These are phyloP conservation scores for Aspergillus coremiiformis DNA, from an alignment of 495 filamentous ascomycete species.

Conservation along the genomic window DNA sequence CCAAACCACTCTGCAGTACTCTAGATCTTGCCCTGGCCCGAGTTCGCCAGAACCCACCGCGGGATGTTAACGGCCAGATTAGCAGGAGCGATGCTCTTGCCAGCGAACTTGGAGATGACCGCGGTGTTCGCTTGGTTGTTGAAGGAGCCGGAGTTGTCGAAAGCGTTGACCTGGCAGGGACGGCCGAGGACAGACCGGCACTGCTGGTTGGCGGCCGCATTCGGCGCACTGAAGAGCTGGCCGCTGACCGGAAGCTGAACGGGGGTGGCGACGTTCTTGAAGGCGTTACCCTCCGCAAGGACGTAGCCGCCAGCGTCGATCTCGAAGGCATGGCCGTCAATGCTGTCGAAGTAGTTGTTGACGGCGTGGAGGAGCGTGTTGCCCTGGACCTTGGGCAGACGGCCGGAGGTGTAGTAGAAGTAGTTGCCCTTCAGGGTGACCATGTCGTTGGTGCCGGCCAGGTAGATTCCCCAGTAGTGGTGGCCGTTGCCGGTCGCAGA, in stretches of 20 bases:
- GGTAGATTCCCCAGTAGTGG: conserved; percentile 40
- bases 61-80: conserved; percentile 25
- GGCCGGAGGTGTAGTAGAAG: conserved; percentile 40
- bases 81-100: conserved; percentile 43
- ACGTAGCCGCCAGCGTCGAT: conserved; percentile 43
- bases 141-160: conserved; percentile 37
- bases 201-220: conserved; percentile 25
- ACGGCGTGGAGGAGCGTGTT: conserved; percentile 41
- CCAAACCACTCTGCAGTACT: background rate
- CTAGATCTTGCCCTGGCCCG: conserved; percentile 29
- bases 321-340: conserved; percentile 50
- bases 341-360: conserved; percentile 54
- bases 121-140: conserved; percentile 27
- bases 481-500: conserved; percentile 38
- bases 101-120: conserved; percentile 43
- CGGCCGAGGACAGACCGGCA: conserved; percentile 40
- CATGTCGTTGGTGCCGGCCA: conserved; percentile 33
- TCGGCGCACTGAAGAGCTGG: conserved; percentile 37
- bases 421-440: conserved; percentile 42
- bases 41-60: conserved; percentile 7
- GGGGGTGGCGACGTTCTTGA: conserved; percentile 40
- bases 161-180: conserved; percentile 40
- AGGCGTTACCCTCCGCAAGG: conserved; percentile 54
- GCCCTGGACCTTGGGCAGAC: conserved; percentile 35
- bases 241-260: conserved; percentile 27